phyloP scores from a whole-genome alignment of 495 filamentous ascomycete species.

The Ascobolus immersus region DNA sequence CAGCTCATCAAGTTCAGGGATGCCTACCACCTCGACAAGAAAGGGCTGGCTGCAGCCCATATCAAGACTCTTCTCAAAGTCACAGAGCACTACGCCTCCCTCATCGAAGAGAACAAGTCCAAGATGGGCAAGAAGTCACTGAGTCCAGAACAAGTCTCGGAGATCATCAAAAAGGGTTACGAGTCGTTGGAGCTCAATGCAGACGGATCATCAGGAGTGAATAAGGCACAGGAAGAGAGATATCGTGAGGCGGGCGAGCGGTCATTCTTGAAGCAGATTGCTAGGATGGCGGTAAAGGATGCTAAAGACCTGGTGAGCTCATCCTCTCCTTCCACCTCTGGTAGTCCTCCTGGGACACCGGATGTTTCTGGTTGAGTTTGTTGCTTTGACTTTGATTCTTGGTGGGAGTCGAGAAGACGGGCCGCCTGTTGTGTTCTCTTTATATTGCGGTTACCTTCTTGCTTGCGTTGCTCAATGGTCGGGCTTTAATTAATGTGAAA shows the following conservation, averaged over 20 bases:
- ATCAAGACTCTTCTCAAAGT: conserved; percentile 69
- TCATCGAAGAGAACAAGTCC: conserved; percentile 39
- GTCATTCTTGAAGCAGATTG: conserved; percentile 61
- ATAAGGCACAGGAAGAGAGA: conserved; percentile 26
- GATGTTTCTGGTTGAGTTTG: too few relatives aligned
- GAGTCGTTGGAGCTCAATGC: conserved; percentile 74
- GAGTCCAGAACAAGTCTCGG: conserved; percentile 59
- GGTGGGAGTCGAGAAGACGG: too few relatives aligned
- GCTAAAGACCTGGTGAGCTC: too few relatives aligned
- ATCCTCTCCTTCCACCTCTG: too few relatives aligned
- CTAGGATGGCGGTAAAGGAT: conserved; percentile 47
- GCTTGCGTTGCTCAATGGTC: too few relatives aligned
- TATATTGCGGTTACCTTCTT: too few relatives aligned
- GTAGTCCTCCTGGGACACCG: too few relatives aligned
- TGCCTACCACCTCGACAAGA: conserved; percentile 23
- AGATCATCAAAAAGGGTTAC: conserved; percentile 85
- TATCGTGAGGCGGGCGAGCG: conserved; percentile 56
- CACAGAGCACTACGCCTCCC: conserved; percentile 59
- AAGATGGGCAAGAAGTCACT: conserved; percentile 31
- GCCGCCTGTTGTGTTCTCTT: too few relatives aligned
- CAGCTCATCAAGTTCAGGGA: conserved; percentile 61
- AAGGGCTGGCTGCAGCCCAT: conserved; percentile 17
- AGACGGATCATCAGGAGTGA: not conserved
- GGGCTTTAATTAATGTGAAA: too few relatives aligned
- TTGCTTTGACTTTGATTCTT: too few relatives aligned